These are phyloP conservation scores for Kodamaea fukazawae DNA, from an alignment of 805 yeast species.

Conservation along the genomic window DNA sequence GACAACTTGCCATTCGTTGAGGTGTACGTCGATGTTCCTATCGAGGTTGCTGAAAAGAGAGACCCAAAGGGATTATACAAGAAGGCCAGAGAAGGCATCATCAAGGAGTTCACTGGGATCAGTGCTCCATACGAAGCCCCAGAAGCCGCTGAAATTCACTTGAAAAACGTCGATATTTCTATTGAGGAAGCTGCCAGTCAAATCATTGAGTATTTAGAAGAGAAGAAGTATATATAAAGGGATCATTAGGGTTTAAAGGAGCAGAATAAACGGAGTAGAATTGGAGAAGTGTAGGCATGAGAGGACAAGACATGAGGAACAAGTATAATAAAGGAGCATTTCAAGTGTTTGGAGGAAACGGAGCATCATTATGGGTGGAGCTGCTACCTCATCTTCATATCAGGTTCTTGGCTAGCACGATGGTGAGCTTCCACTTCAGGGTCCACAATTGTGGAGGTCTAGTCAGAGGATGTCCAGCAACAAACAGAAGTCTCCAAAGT, in stretches of 20 bases:
- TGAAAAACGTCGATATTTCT: constrained; percentile 62
- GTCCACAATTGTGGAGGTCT: too few species aligned
- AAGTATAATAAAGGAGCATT: too few species aligned
- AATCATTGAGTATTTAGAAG: constrained; percentile 65
- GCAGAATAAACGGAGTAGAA: neutral
- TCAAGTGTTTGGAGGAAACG: too few species aligned
- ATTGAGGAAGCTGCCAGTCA: constrained; percentile 79
- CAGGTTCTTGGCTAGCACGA: too few species aligned
- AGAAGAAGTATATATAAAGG: constrained; percentile 25
- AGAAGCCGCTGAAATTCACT: constrained; percentile 74
- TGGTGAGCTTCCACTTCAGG: too few species aligned
- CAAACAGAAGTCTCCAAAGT: too few species aligned
- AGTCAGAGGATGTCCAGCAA: too few species aligned
- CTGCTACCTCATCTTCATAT: too few species aligned
- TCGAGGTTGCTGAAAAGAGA: constrained; percentile 92
- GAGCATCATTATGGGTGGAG: too few species aligned
- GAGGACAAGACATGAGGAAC: too few species aligned
- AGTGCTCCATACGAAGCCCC: constrained; percentile 97
- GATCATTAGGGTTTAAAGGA: neutral
- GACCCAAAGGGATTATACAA: constrained; percentile 97
- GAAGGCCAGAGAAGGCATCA: constrained; percentile 93
- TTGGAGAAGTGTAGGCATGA: too few species aligned
- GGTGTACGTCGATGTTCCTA: constrained; percentile 89
- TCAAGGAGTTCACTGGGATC: constrained; percentile 93
- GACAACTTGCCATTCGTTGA: constrained; percentile 81